Evolutionary conservation across 2,329 filamentous ascomycete genomes (phyloP).

Genomic region (Emericellopsis atlantica): DNA sequence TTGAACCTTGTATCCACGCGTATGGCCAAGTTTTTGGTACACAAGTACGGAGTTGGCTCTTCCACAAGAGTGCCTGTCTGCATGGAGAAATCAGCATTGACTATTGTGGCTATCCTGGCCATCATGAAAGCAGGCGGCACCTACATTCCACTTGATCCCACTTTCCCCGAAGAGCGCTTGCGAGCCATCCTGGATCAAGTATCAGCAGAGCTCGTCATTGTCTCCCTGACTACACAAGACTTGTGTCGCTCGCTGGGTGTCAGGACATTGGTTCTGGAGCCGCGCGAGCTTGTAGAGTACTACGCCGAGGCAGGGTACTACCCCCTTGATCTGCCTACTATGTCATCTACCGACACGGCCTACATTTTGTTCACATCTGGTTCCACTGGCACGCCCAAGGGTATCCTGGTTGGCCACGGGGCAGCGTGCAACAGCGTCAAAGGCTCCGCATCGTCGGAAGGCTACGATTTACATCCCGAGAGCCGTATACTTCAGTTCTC

Average conservation of each 20-base stretch:
- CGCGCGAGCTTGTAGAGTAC: too few relatives aligned
- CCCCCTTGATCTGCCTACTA: not conserved
- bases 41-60: not conserved
- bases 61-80: slow-evolving; percentile 2
- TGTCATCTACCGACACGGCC: not conserved
- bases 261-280: too few relatives aligned
- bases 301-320: not conserved
- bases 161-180: slow-evolving; percentile 2
- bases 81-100: slow-evolving; percentile 6
- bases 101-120: slow-evolving; percentile 4
- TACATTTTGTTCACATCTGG: slow-evolving; percentile 3
- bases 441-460: too few relatives aligned
- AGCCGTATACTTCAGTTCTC: slow-evolving; percentile 5
- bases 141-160: slow-evolving; percentile 4
- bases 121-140: slow-evolving; percentile 5
- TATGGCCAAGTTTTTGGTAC: not conserved
- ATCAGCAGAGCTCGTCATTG: not conserved
- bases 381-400: slow-evolving; percentile 3
- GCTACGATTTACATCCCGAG: too few relatives aligned
- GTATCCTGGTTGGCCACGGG: not conserved
- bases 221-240: not conserved
- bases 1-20: not conserved
- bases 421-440: not conserved
- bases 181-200: slow-evolving; percentile 1
- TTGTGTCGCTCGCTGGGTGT: too few relatives aligned